phyloP scores from a whole-genome alignment of 2,329 filamentous ascomycete genomes.

The Thelonectria rubi region DNA sequence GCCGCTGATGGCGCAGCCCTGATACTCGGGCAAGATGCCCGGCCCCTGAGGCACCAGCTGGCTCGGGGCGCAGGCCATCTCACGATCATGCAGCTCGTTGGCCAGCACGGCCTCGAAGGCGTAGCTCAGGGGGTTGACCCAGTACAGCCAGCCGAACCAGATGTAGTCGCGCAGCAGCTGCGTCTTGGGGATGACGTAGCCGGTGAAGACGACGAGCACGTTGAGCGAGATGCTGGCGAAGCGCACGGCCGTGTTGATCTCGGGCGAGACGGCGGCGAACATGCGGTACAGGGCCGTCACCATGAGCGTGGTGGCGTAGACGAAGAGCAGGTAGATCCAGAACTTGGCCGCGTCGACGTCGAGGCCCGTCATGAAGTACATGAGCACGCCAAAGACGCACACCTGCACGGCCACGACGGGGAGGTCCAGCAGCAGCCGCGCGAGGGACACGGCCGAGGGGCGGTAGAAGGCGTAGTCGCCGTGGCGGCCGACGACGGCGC shows the following conservation, averaged over 20 bases:
- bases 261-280: constrained; percentile 64
- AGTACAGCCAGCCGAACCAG: constrained; percentile 75
- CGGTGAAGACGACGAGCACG: constrained; percentile 71
- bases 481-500: constrained; percentile 65
- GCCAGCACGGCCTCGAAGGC: constrained; percentile 67
- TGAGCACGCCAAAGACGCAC: constrained; percentile 11
- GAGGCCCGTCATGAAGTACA: constrained; percentile 23
- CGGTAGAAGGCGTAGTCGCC: constrained; percentile 49
- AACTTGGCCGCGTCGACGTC: constrained; percentile 22
- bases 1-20: constrained; percentile 61
- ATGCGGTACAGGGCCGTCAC: constrained; percentile 50
- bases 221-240: constrained; percentile 64
- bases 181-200: constrained; percentile 67
- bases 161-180: constrained; percentile 64
- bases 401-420: constrained; percentile 16
- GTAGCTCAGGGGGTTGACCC: constrained; percentile 70
- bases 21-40: constrained; percentile 50
- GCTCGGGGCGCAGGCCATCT: constrained; percentile 56
- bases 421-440: constrained; percentile 17
- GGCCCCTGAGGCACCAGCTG: constrained; percentile 58
- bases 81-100: constrained; percentile 62
- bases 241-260: constrained; percentile 69
- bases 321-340: constrained; percentile 22
- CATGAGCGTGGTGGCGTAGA: constrained; percentile 17
- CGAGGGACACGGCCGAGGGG: constrained; percentile 21